Base-by-base conservation (phyloP, 331 rosid genomes). In the Ulmus americana region DNA sequence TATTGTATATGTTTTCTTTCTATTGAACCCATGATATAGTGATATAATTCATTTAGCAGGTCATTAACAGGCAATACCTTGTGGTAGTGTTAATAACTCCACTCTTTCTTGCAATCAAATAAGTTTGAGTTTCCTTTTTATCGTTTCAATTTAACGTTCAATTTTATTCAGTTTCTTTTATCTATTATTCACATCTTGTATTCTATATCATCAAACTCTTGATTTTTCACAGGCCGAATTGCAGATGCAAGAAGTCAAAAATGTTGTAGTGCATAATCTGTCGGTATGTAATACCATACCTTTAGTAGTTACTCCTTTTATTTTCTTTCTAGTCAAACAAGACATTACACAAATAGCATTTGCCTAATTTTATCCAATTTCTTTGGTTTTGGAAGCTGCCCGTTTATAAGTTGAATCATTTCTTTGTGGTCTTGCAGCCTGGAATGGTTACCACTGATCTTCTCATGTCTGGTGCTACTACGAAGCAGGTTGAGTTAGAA, bases 381-480 rank as follows among this genome's bases (percentile, higher is more conserved):
- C 35, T 28, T 28, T 28, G 35, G 35, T 28, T 28, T 28, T 28
- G 35, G 35, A 28, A 28, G 35, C 35, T 28, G 35, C 42, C 13
- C 8, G 43, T 55, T 8, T 35, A 22, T 73, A 28, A 28, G 35
- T 28, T 44, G 40, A 16, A 12, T 59, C 40, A 55, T 18, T 46
- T 10, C 58, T 53, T 38, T 35, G 35, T 64, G 46, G 63, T 80
- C 64, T 77, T 80, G 80, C 84, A 92, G 96, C 97, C 96, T 10
- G 97, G 97, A 76, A 92, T 92, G 97, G 97, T 92, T 45, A 92
- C 97, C 59, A 92, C 97, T 8, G 96, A 92, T 80, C 97, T 92
- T 80, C 97, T 92, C 53, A 88, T 92, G 96, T 86, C 97, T 68
- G 97, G 97, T 54, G 97, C 92, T 51, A 88, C 76, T 59, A 88